These are phyloP conservation scores for Choricystis sp. DNA, from an alignment of 139 green algal genomes.

Conservation along the genomic window DNA sequence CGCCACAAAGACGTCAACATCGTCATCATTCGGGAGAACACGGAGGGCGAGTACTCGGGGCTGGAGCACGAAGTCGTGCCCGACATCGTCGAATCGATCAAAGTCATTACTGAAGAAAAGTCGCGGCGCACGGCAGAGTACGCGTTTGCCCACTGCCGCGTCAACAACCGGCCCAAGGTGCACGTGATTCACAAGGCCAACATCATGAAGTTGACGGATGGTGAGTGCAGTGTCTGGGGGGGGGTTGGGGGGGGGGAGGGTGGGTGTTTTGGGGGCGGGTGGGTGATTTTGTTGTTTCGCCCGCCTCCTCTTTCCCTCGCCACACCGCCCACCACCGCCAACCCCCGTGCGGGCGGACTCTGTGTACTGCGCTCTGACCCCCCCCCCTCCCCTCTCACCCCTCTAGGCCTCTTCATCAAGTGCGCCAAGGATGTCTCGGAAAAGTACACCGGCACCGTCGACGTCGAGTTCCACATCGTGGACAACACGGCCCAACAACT, in stretches of 20 bases:
- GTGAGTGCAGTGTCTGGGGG: no score
- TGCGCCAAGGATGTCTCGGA: conserved; percentile 69
- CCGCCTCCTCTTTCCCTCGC: no score
- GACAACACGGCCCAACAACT: conserved; percentile 96
- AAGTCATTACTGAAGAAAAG: conserved; percentile 82
- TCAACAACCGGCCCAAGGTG: conserved; percentile 63
- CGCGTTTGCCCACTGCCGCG: conserved; percentile 76
- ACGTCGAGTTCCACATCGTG: conserved; percentile 83
- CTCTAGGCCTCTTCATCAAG: conserved; percentile 81
- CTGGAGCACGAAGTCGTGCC: conserved; percentile 89
- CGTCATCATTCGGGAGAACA: conserved; percentile 95
- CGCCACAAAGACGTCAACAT: conserved; percentile 86
- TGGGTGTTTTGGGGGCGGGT: no score
- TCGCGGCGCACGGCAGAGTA: conserved; percentile 74
- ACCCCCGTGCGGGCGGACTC: no score
- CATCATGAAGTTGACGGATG: conserved; percentile 95
- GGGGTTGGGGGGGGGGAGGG: no score
- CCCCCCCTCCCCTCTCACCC: no score
- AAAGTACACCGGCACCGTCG: conserved; percentile 76
- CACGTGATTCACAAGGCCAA: conserved; percentile 71
- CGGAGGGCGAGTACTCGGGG: conserved; percentile 90
- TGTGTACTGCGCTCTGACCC: no score
- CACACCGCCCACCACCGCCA: no score
- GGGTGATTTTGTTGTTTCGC: no score
- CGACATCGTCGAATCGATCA: conserved; percentile 84